Evolutionary conservation across 2,329 filamentous ascomycete species (phyloP), one percentile per base, ranked within the genome.

Genomic region (Diaporthe sp.): DNA sequence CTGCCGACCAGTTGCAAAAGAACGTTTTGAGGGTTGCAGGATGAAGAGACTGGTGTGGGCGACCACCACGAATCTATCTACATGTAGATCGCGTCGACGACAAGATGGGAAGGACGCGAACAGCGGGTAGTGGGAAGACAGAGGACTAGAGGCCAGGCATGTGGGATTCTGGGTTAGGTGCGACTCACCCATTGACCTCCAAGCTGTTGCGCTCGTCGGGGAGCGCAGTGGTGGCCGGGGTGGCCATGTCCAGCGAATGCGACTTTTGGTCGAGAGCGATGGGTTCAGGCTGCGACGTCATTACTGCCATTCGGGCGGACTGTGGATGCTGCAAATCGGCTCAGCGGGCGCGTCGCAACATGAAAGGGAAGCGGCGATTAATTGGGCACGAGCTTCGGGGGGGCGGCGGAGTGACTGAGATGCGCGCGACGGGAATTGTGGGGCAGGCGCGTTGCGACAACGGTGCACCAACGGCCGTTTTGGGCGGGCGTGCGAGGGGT

Each of bases 111-210:
- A 31, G 25, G 39, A 51, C 22, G 58, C 20, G 28, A 28, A 17
- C 4, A 28, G 20, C 61, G 20, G 20, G 6, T 5, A 34, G 34
- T 28, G 31, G 25, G 22, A 44, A 28, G 5, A 17, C 37, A 49
- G 58, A 15, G 65, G 15, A 25, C 34, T 17, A 34, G 17, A 22
- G 39, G 42, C 20, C 47, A 51, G 42, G 17, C 20, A 34, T 12
- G 44, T 10, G 39, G 44, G 22, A 15, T 31, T 42, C 2, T 42
- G 28, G 73, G 25, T 49, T 37, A 12, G 39, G 73, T 74, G 72
- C 82, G 81, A 90, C 90, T 89, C 86, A 92, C 91, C 90, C 90
- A 82, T 92, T 91, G 80, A 89, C 78, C 55, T 81, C 80, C 39
- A 82, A 79, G 39, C 79, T 78, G 55, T 80, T 81, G 53, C 76